Evolutionary conservation across 257 asterid species (phyloP).

Genomic region (Lantana camara): DNA sequence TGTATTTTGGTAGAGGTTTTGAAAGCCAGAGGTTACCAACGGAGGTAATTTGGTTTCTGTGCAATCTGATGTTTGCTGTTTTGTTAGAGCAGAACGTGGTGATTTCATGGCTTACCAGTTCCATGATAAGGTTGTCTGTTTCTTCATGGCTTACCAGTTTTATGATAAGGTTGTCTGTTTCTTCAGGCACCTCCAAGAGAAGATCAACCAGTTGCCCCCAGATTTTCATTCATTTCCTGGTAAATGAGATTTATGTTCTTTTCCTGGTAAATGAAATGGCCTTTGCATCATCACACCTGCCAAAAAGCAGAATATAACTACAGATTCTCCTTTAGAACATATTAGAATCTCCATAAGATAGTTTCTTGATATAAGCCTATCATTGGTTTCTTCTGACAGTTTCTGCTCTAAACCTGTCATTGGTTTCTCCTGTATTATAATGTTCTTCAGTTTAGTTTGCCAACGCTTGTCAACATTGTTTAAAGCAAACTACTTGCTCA

Average conservation of each 20-base stretch:
- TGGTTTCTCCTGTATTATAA: conserved; percentile 9
- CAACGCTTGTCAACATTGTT: neutral
- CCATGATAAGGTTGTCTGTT: conserved; percentile 16
- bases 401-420: neutral
- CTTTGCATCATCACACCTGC: neutral
- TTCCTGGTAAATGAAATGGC: too few species aligned
- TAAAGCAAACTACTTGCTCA: conserved; percentile 11
- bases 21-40: conserved; percentile 68
- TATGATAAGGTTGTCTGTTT: too few species aligned
- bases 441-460: conserved; percentile 13
- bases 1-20: conserved; percentile 66
- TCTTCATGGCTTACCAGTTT: too few species aligned
- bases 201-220: conserved; percentile 61
- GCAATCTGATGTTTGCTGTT: conserved; percentile 7
- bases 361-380: neutral
- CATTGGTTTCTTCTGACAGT: neutral
- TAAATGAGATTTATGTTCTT: too few species aligned
- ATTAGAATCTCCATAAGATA: conserved; percentile 16
- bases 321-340: conserved; percentile 8
- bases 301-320: conserved; percentile 7
- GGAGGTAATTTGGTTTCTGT: conserved; percentile 57
- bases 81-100: conserved; percentile 6
- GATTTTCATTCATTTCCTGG: conserved; percentile 65
- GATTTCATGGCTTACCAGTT: conserved; percentile 23
- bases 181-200: conserved; percentile 76